Evolutionary conservation across 2,329 filamentous ascomycete genomes (phyloP).

Genomic region (Fusarium sp.): DNA sequence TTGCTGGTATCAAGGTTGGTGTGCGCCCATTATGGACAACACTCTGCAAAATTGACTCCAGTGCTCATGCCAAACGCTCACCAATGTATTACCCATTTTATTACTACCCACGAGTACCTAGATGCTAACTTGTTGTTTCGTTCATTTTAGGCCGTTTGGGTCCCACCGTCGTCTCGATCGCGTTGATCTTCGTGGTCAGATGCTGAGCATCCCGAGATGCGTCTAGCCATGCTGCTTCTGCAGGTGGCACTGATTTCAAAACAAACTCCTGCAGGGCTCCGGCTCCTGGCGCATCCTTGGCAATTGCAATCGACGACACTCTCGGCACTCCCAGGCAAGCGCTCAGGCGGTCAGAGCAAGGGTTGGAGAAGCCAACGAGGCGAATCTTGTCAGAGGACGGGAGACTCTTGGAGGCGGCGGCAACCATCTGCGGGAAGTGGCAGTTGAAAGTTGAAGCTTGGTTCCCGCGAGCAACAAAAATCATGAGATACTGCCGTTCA

Average conservation of each 20-base stretch:
- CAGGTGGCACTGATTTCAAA: constrained; percentile 61
- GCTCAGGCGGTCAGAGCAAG: constrained; percentile 69
- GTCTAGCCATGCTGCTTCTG: constrained; percentile 67
- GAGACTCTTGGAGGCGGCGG: constrained; percentile 60
- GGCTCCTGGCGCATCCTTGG: constrained; percentile 67
- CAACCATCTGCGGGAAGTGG: constrained; percentile 69
- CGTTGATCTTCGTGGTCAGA: constrained; percentile 50
- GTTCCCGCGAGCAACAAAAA: constrained; percentile 70
- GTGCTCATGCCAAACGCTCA: not conserved
- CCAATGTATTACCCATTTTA: not conserved
- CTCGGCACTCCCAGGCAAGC: constrained; percentile 70
- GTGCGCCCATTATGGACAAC: not conserved
- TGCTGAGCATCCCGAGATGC: constrained; percentile 42
- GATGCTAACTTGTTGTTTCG: constrained; percentile 1
- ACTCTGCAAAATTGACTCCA: not conserved
- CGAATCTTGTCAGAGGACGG: constrained; percentile 58
- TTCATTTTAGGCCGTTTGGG: constrained; percentile 43
- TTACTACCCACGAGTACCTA: not conserved
- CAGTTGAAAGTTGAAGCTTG: constrained; percentile 69
- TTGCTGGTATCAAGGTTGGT: not conserved
- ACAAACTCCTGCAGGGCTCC: constrained; percentile 69
- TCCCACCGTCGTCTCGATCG: constrained; percentile 52
- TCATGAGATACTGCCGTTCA: constrained; percentile 57
- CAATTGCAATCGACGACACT: constrained; percentile 73
- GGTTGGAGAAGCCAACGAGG: constrained; percentile 72